Base-by-base conservation (phyloP, 257 asterid genomes). In the Mentha longifolia region DNA sequence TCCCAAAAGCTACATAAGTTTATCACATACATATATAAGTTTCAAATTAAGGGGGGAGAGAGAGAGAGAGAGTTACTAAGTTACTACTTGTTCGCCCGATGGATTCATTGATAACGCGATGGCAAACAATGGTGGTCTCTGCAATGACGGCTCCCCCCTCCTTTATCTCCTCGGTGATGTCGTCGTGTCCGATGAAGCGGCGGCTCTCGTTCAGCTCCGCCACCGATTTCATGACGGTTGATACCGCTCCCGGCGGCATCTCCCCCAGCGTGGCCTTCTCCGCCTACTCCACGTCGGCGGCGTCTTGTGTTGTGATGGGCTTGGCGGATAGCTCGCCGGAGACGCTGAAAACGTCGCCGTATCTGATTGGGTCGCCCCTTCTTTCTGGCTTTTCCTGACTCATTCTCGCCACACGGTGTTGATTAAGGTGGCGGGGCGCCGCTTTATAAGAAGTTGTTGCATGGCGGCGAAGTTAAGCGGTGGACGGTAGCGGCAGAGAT, bases 321-420 rank as follows among this genome's bases (percentile, higher is more conserved):
- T 81, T 71, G 3, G 84, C 69, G 45, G 84, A 87, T 15, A 85
- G 43, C 41, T 79, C 62, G 9, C 83, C 86, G 5, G 87, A 83
- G 45, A 88, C 86, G 3, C 64, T 16, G 50, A 88, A 85, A 5
- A 86, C 78, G 46, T 86, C 90, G 3, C 90, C 87, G 49, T 88
- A 84, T 67, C 60, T 84, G 15, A 85, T 59, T 9, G 85, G 49
- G 7, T 30, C 11, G 71, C 51, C 65, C 73, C 9, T 75, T 56
- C 42, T 61, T 3, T 77, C 73, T 42, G 12, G 47, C 63, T 77
- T 82, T n/a, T 55, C 74, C 35, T 83, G 81, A 33, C 82, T 77
- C 89, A 82, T 42, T 35, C 8, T 35, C 9, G 39, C 4, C 8
- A 35, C 31, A 28, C 31, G 31, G 31, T 28, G 31, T 28, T 28